Percentiles rank a stretch among this genome's conserved stretches.
Evolutionary conservation across 768 basidiomycete genomes (phyloP).

Genomic region (Trametes coccinea): DNA sequence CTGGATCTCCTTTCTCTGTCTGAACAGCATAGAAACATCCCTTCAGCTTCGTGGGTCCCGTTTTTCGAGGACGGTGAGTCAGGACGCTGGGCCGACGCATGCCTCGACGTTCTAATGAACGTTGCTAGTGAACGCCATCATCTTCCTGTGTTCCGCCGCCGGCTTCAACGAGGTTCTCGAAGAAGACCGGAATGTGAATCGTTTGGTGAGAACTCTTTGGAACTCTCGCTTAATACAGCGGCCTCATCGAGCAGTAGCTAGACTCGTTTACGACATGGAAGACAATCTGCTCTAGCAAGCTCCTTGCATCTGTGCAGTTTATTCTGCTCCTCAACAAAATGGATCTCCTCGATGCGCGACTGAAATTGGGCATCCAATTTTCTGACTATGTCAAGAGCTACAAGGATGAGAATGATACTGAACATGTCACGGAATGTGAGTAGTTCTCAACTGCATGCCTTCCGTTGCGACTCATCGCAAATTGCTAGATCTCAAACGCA

Average conservation of each 20-base stretch:
- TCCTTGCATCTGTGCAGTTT: slow-evolving; percentile 53
- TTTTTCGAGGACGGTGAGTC: slow-evolving; percentile 65
- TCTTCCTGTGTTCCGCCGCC: slow-evolving; percentile 66
- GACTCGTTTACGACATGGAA: slow-evolving; percentile 64
- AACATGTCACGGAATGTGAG: slow-evolving; percentile 56
- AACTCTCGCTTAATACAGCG: not conserved
- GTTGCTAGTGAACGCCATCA: slow-evolving; percentile 55
- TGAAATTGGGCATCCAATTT: slow-evolving; percentile 51
- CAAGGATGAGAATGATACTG: slow-evolving; percentile 50
- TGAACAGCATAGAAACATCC: not conserved
- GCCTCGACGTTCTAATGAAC: not conserved
- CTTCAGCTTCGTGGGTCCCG: slow-evolving; percentile 61
- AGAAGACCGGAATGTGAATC: slow-evolving; percentile 59
- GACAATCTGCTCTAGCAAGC: slow-evolving; percentile 56
- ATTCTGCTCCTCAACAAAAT: slow-evolving; percentile 65
- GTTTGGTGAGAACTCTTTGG: slow-evolving; percentile 44
- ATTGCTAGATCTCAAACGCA: slow-evolving; percentile 48
- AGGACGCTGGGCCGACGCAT: not conserved
- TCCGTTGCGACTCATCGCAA: not conserved
- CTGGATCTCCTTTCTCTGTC: not conserved
- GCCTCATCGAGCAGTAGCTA: slow-evolving; percentile 34
- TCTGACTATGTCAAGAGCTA: slow-evolving; percentile 57
- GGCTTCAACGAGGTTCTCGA: slow-evolving; percentile 64
- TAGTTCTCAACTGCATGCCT: not conserved
- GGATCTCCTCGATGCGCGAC: slow-evolving; percentile 58